Evolutionary conservation across 345 rosid species (phyloP).

Genomic region (Moricandia moricandioides): DNA sequence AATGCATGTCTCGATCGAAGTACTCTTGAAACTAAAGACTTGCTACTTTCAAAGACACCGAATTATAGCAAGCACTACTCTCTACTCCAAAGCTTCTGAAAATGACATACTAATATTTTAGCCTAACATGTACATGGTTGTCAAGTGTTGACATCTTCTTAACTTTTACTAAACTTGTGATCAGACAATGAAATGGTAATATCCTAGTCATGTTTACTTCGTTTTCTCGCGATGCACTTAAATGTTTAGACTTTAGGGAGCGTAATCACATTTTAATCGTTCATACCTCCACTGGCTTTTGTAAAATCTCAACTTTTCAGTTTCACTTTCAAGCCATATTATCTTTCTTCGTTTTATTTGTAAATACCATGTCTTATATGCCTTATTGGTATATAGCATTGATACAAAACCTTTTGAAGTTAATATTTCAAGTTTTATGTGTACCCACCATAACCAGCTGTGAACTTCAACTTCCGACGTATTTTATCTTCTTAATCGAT

Average conservation of each 20-base stretch:
- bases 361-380: background rate
- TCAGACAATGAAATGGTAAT: background rate
- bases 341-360: background rate
- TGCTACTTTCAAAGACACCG: background rate
- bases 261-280: conserved; percentile 10
- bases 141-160: background rate
- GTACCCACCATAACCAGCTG: background rate
- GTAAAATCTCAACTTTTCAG: conserved; percentile 2
- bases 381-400: background rate
- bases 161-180: background rate
- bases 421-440: background rate
- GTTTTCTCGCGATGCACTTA: background rate
- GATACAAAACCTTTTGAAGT: background rate
- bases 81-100: background rate
- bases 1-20: conserved; percentile 2
- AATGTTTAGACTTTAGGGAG: background rate
- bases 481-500: background rate
- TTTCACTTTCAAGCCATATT: conserved; percentile 9
- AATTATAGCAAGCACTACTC: background rate
- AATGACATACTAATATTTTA: background rate
- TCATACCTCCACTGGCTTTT: background rate
- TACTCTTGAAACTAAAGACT: background rate
- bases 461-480: background rate
- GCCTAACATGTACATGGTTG: background rate
- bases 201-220: conserved; percentile 5